Evolutionary conservation across 306 rosid species (phyloP).

Genomic region (Quillaja saponaria): DNA sequence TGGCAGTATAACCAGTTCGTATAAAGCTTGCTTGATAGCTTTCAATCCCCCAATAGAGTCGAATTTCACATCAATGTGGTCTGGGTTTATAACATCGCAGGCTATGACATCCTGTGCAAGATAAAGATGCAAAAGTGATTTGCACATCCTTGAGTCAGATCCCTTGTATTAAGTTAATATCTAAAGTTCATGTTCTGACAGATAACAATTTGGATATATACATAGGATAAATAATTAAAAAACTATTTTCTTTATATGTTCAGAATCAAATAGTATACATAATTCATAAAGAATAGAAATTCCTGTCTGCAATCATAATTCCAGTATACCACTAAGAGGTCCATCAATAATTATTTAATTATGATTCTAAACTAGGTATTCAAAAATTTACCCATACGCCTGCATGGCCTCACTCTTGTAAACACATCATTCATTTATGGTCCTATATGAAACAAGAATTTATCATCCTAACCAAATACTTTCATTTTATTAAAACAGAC

Average conservation of each 20-base stretch:
- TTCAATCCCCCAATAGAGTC: conserved; percentile 87
- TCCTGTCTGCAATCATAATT: neutral
- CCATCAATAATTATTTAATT: neutral
- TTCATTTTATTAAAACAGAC: neutral
- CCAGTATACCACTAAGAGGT: neutral
- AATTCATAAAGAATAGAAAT: neutral
- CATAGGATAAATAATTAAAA: neutral
- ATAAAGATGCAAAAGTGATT: conserved; percentile 20
- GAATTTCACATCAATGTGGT: conserved; percentile 85
- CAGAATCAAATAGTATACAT: no score
- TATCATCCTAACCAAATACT: neutral
- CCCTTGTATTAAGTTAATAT: conserved; percentile 2
- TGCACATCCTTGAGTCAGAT: neutral
- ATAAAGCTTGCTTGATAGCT: conserved; percentile 68
- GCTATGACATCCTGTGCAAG: conserved; percentile 89
- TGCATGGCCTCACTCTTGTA: neutral
- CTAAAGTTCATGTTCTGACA: neutral
- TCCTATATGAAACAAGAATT: neutral
- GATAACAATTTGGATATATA: neutral
- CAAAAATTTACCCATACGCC: no score
- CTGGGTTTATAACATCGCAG: conserved; percentile 95
- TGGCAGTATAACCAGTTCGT: conserved; percentile 93
- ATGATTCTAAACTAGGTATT: neutral
- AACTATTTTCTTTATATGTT: neutral
- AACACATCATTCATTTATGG: neutral